phyloP scores from a whole-genome alignment of 2,329 filamentous ascomycete species.

The Epichloe festucae region DNA sequence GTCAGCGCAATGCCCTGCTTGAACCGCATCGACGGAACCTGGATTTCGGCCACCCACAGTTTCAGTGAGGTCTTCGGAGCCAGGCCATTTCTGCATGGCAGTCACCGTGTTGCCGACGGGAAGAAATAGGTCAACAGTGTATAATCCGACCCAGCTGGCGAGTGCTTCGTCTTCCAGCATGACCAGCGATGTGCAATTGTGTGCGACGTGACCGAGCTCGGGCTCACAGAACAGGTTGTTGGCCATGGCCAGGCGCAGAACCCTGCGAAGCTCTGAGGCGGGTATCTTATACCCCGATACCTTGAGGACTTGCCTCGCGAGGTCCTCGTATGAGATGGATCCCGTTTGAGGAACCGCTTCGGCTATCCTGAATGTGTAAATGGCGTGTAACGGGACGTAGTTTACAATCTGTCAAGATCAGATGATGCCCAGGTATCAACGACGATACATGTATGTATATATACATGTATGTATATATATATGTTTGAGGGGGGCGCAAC shows the following conservation, averaged over 20 bases:
- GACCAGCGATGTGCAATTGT: slow-evolving; percentile 22
- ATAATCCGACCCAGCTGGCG: slow-evolving; percentile 19
- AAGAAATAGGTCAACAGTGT: slow-evolving; percentile 17
- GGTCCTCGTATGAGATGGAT: slow-evolving; percentile 16
- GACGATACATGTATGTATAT: too few species aligned
- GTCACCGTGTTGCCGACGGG: slow-evolving; percentile 18
- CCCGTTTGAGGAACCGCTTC: slow-evolving; percentile 16
- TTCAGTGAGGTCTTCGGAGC: slow-evolving; percentile 21
- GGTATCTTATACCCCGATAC: slow-evolving; percentile 23
- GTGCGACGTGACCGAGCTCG: slow-evolving; percentile 22
- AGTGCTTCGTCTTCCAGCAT: slow-evolving; percentile 16
- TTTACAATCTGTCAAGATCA: slow-evolving; percentile 11
- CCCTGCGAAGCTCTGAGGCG: slow-evolving; percentile 17
- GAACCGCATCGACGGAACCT: too few species aligned
- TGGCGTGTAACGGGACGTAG: slow-evolving; percentile 17
- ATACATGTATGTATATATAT: too few species aligned
- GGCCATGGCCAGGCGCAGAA: slow-evolving; percentile 26
- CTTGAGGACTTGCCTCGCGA: slow-evolving; percentile 16
- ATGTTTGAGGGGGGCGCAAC: neutral
- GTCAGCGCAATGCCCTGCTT: too few species aligned
- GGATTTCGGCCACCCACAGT: slow-evolving; percentile 10
- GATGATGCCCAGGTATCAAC: neutral
- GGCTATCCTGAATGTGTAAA: slow-evolving; percentile 19
- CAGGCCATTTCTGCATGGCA: slow-evolving; percentile 24
- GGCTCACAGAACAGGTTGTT: slow-evolving; percentile 29